Evolutionary conservation across 345 rosid genomes (phyloP), one percentile per base, ranked within the genome.

Genomic region (Hevea brasiliensis): DNA sequence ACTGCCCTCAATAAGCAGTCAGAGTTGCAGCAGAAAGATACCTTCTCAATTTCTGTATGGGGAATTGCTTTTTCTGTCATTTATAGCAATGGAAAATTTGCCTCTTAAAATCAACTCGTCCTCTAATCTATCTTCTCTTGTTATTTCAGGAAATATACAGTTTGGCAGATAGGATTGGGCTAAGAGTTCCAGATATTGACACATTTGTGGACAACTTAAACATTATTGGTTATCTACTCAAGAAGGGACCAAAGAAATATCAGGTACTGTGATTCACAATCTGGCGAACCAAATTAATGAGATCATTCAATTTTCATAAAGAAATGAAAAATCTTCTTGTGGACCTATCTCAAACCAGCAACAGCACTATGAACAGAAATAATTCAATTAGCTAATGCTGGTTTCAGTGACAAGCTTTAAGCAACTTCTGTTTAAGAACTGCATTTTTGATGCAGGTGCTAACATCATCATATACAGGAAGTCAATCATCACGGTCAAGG

Each of bases 181-280:
- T 95, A 72, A 81, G 91, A 87, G 98, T 95, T 83, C 96, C 98
- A 13, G 97, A 92, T 72, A 83, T 92, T 7, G 96, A 95, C 75
- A 80, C 88, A 26, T 91, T 95, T 72, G 85, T 91, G 29, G 97
- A 95, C 58, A 95, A 95, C 85, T 84, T 95, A 66, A 95, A 92
- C 82, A 88, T 74, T 70, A 98, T 82, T n/a, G 98, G 98, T 48
- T 92, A 85, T 78, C 81, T 89, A 68, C 90, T 92, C 48, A 95
- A 92, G 87, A 95, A 95, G 74, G 99, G 98, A 37, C 92, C 99
- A 27, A 92, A 84, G 82, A 89, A 89, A 65, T 95, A 84, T 82
- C 97, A 95, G 98, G 98, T 92, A 91, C 45, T 61, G 8, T 35
- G 47, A 23, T 13, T 18, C 11, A 15, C 13, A 5, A 53, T 68